Evolutionary conservation across 2,329 filamentous ascomycete species (phyloP), one percentile per base, ranked within the genome.

Genomic region (Nannizziopsis barbatae): DNA sequence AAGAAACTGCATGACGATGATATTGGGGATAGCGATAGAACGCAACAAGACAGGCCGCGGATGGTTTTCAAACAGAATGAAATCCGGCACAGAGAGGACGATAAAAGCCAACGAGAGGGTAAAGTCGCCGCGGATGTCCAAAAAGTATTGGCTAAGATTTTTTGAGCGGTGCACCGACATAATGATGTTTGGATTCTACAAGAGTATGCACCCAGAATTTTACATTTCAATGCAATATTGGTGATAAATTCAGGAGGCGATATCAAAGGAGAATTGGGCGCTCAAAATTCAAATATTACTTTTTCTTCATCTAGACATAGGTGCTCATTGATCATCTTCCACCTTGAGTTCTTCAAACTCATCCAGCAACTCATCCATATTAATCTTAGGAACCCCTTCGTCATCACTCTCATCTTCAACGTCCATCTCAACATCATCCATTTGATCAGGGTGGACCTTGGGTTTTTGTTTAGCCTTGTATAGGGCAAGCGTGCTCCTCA

Each of bases 271-370:
- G 12, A 3, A 11, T 14, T n/a, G 18, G n/a, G 22, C 12, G 39
- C 12, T 18, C 3, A 14, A 18, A 5, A 41, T 41, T 12, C 12
- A n/a, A 12, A 14, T n/a, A 12, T n/a, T 22, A 43, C n/a, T n/a
- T 32, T 15, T 36, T 49, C n/a, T 18, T 17, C 11, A 14, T 33
- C 35, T 30, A 31, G 1, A 44, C n/a, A 17, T 7, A 27, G 22
- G 5, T 12, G 11, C 45, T 18, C 32, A 27, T 22, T 41, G 15
- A 42, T 27, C 39, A 42, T 50, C 50, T n/a, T 49, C 68, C 70
- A 93, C 80, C 40, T 76, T 81, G 64, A 95, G 77, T 60, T 95
- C 89, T 62, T 94, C 88, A 72, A 95, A 88, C 65, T 95, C 89
- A 63, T 95, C 89, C 60, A 95, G 73, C 61, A 95, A 67, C 65